These are phyloP conservation scores for Leccinum variicolor DNA, from an alignment of 768 basidiomycete genomes.

Conservation along the genomic window DNA sequence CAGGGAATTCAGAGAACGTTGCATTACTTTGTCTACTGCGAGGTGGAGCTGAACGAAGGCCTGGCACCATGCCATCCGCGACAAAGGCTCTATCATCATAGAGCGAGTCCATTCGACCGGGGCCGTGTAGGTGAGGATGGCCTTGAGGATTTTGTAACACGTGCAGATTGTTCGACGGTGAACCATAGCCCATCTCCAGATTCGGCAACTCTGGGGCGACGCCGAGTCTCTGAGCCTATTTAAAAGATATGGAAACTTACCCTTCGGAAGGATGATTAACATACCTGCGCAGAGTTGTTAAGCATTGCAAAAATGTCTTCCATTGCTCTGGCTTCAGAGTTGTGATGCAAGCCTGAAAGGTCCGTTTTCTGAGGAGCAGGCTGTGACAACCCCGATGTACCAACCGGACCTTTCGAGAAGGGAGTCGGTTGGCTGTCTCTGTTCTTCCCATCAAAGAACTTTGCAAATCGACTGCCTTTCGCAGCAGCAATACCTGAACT, in stretches of 20 bases:
- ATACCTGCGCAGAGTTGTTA: constrained; percentile 70
- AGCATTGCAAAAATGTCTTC: constrained; percentile 83
- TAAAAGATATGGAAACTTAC: constrained; percentile 7
- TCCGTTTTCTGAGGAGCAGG: constrained; percentile 50
- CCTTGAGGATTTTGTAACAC: constrained; percentile 41
- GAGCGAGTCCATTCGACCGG: constrained; percentile 56
- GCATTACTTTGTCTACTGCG: constrained; percentile 54
- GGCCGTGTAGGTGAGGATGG: constrained; percentile 37
- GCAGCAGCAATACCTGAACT: constrained; percentile 47
- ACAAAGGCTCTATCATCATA: constrained; percentile 80
- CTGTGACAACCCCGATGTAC: constrained; percentile 43
- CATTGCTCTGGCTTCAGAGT: constrained; percentile 58
- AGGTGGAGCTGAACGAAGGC: constrained; percentile 64
- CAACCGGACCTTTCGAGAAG: constrained; percentile 37
- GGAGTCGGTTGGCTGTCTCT: constrained; percentile 38
- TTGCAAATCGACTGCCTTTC: constrained; percentile 83
- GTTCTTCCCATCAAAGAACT: constrained; percentile 78
- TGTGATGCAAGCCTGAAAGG: constrained; percentile 32
- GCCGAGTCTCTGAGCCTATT: constrained; percentile 28
- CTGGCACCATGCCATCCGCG: constrained; percentile 84
- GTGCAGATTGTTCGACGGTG: constrained; percentile 32
- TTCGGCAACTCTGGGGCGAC: constrained; percentile 21
- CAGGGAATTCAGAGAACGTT: constrained; percentile 56
- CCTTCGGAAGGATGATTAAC: neutral
- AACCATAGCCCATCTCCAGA: constrained; percentile 25